Evolutionary conservation across 2,329 filamentous ascomycete genomes (phyloP).

Genomic region (Sphaerulina musiva): DNA sequence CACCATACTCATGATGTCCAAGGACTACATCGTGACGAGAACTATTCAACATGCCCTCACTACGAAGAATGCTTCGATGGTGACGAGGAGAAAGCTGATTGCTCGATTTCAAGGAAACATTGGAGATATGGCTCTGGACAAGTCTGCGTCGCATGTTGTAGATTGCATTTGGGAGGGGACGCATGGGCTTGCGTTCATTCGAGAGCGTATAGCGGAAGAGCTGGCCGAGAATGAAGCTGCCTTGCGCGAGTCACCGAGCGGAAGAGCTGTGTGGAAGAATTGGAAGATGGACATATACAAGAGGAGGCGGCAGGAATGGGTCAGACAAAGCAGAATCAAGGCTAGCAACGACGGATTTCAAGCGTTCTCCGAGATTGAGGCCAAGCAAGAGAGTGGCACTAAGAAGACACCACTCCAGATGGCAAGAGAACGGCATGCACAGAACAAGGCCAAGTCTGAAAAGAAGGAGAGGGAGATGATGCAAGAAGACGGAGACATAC

Average conservation of each 20-base stretch:
- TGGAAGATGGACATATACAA: constrained; percentile 70
- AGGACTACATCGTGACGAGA: constrained; percentile 52
- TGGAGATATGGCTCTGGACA: constrained; percentile 54
- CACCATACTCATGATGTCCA: constrained; percentile 56
- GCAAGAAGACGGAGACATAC: not conserved
- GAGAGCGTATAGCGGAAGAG: constrained; percentile 60
- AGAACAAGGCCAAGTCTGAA: constrained; percentile 37
- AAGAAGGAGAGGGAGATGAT: constrained; percentile 21
- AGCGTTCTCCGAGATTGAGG: constrained; percentile 43
- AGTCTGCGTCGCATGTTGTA: constrained; percentile 59
- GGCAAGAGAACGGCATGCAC: constrained; percentile 52
- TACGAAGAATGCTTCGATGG: constrained; percentile 47
- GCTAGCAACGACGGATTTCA: constrained; percentile 48
- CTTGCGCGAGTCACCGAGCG: constrained; percentile 58
- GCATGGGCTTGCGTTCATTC: constrained; percentile 57
- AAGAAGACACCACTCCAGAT: constrained; percentile 50
- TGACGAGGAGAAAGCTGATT: constrained; percentile 58
- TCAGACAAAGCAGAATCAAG: constrained; percentile 50
- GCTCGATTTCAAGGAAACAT: constrained; percentile 58
- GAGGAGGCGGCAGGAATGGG: constrained; percentile 57
- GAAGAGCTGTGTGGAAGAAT: constrained; percentile 64
- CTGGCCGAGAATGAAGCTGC: constrained; percentile 53
- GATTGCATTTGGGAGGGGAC: constrained; percentile 61
- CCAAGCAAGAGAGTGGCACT: constrained; percentile 19
- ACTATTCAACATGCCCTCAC: constrained; percentile 59